A percentile compares a stretch with the other conserved stretches of the same genome.
Conservation (phyloP, 306 rosid genomes). For the Cicer pinnatifidum region DNA sequence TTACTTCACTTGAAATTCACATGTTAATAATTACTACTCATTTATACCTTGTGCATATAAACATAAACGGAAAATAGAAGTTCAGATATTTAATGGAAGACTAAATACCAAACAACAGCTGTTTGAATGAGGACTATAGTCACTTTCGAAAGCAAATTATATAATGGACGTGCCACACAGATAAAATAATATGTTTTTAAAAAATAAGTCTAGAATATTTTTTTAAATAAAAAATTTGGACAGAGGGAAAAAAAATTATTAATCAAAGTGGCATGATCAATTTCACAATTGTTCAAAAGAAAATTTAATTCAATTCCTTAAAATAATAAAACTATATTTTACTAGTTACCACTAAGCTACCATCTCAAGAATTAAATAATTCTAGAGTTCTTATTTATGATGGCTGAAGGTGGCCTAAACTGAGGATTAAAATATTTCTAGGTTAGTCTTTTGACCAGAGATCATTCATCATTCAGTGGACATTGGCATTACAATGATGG, state of each 20-base stretch:
- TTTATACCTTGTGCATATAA: neutral
- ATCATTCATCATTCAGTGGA: neutral
- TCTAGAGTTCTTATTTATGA: neutral
- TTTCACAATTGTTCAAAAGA: too few species aligned
- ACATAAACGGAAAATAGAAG: neutral
- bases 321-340: too few species aligned
- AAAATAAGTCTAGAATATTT: neutral
- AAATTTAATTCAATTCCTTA: too few species aligned
- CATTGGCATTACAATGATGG: neutral
- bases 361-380: neutral
- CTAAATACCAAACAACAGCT: neutral
- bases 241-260: too few species aligned
- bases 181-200: neutral
- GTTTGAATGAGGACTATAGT: neutral
- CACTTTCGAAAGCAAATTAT: neutral
- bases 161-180: neutral
- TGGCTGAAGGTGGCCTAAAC: constrained; percentile 7
- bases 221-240: neutral
- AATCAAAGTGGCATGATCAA: too few species aligned
- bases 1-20: neutral
- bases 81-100: neutral
- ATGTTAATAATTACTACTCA: too few species aligned
- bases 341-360: too few species aligned
- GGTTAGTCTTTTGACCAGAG: neutral
- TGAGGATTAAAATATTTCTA: neutral